phyloP scores from a whole-genome alignment of 139 green algal genomes.

The Chlorella sorokiniana region DNA sequence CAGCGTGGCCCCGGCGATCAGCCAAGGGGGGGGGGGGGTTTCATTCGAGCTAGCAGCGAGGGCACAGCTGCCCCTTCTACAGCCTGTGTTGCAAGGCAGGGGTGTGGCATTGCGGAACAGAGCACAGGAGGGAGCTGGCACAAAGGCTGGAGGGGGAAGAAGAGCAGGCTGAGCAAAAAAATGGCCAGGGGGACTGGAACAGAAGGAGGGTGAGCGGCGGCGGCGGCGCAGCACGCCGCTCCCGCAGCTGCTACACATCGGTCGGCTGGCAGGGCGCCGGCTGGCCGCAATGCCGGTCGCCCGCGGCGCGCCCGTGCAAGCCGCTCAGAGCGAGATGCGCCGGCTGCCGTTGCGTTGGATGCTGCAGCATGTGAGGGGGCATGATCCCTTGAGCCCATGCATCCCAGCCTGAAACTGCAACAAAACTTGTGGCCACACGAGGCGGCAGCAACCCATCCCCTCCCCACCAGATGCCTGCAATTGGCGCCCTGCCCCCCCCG shows the following conservation, averaged over 20 bases:
- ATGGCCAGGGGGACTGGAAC: neutral
- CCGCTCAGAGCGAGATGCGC: slow-evolving; percentile 30
- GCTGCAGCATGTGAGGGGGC: slow-evolving; percentile 2
- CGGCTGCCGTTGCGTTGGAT: slow-evolving; percentile 30
- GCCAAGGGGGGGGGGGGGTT: too few relatives aligned
- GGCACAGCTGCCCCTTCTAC: neutral
- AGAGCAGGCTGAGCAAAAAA: neutral
- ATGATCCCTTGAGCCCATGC: neutral
- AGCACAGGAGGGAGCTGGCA: neutral
- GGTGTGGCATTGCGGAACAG: neutral
- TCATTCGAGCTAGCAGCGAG: neutral
- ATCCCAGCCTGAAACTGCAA: neutral
- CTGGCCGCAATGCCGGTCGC: too few relatives aligned
- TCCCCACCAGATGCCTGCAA: neutral
- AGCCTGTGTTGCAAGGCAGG: slow-evolving; percentile 16
- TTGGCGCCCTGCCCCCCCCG: neutral
- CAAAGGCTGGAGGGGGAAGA: neutral
- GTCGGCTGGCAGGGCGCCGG: too few relatives aligned
- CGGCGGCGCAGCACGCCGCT: too few relatives aligned
- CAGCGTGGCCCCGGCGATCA: too few relatives aligned
- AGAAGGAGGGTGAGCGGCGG: neutral
- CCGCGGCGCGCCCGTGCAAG: too few relatives aligned
- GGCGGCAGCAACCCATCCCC: too few relatives aligned
- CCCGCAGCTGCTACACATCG: too few relatives aligned
- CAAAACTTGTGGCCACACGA: neutral